Conservation (phyloP, 2,329 filamentous ascomycete species). For the Sarocladium strictum region DNA sequence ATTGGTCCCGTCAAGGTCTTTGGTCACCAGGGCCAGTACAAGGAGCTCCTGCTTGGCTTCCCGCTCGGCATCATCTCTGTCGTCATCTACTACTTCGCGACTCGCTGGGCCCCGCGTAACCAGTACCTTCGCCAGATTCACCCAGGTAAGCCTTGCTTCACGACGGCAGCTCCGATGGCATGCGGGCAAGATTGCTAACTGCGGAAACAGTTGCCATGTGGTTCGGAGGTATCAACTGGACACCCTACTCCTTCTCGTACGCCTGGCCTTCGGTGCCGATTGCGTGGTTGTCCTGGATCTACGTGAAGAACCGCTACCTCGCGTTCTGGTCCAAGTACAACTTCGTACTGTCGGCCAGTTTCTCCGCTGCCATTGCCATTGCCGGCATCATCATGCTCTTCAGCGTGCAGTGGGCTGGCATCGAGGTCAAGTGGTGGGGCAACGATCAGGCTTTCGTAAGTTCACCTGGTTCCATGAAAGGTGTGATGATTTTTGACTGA, state of each 20-base stretch:
- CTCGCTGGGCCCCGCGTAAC: conserved; percentile 24
- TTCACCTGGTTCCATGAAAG: background rate
- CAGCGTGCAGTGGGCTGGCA: conserved; percentile 24
- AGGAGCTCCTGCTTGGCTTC: conserved; percentile 27
- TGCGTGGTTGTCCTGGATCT: conserved; percentile 16
- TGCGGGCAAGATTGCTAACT: too few relatives aligned
- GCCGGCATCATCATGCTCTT: conserved; percentile 38
- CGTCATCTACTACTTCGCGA: conserved; percentile 25
- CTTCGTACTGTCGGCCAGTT: conserved; percentile 36
- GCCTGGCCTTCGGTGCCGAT: conserved; percentile 16
- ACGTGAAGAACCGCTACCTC: conserved; percentile 20
- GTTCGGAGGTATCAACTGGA: conserved; percentile 23
- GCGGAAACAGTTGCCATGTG: conserved; percentile 20
- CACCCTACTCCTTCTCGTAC: conserved; percentile 11
- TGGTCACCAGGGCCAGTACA: conserved; percentile 29
- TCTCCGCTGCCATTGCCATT: conserved; percentile 36
- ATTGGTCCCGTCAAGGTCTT: conserved; percentile 33
- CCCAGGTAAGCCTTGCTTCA: conserved; percentile 18
- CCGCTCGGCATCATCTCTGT: conserved; percentile 28
- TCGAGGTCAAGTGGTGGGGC: conserved; percentile 37
- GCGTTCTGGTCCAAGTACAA: conserved; percentile 43
- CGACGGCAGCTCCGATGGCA: too few relatives aligned
- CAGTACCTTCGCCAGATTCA: conserved; percentile 31
- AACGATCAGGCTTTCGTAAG: conserved; percentile 22
- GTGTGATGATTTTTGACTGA: background rate